Conservation (phyloP, 345 rosid species). For the Corchorus capsularis region DNA sequence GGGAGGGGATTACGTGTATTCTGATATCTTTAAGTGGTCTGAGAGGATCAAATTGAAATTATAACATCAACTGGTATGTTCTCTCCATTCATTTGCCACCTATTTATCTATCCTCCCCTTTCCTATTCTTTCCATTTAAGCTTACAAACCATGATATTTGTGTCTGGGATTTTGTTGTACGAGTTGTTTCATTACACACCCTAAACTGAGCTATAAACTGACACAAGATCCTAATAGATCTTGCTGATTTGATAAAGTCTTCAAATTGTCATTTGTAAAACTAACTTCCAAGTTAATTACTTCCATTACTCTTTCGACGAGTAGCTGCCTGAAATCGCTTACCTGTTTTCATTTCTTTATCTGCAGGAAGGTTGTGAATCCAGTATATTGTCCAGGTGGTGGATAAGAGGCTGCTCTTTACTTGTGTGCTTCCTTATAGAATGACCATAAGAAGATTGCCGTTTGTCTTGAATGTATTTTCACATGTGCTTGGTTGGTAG, state of each 20-base stretch:
- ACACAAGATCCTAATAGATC: neutral
- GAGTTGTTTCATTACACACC: neutral
- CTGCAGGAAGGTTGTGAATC: neutral
- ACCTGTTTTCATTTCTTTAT: neutral
- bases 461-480: neutral
- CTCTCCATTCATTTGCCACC: neutral
- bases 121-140: neutral
- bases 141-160: neutral
- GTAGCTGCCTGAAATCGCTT: neutral
- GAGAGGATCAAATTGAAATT: slow-evolving; percentile 67
- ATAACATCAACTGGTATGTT: slow-evolving; percentile 23
- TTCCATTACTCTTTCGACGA: neutral
- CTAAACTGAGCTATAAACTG: neutral
- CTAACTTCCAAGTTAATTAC: neutral
- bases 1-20: slow-evolving; percentile 85
- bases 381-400: neutral
- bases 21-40: slow-evolving; percentile 84
- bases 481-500: neutral
- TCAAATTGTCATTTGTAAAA: neutral
- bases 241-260: neutral
- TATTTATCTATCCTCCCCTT: too few relatives aligned
- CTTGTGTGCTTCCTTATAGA: neutral
- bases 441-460: neutral
- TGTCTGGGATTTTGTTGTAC: neutral
- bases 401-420: neutral